Base-by-base conservation (phyloP, 163 green algal species). In the Chloroidium sp. region DNA sequence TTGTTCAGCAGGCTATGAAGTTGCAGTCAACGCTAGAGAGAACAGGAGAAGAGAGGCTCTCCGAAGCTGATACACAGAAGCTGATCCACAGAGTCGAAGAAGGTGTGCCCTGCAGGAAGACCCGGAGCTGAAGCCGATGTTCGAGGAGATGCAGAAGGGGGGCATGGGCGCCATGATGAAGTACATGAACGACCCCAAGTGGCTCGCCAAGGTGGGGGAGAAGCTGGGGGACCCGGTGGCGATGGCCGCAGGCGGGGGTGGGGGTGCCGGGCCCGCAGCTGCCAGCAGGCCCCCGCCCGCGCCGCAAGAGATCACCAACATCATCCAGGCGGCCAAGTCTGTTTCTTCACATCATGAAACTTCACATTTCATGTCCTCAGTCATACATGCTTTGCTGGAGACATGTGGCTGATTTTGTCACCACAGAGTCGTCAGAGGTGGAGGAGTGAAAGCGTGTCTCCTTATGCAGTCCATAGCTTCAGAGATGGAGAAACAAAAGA, bases 51-150 rank as follows among this genome's bases (percentile, higher is more conserved):
- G 2, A 62, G 12, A 67, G 3, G 61, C 57, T n/a, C 64, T 3
- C 3, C 36, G 74, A 57, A 60, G n/a, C 74, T 60, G 74, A 6
- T 76, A 83, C 64, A 81, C 12, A 60, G 62, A 59, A 82, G 75
- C 8, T 61, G 6, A 82, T 82, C 67, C 10, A 10, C n/a, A 60
- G 82, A 81, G 10, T 82, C 6, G 59, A 79, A 62, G 62, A 76
- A 81, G 59, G 10, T 82, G 84, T 58, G 78, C 2, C 61, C 79
- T 89, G 69, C 76, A 87, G 80, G 85, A 88, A 58, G 88, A 92
- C 80, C 85, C 85, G 1, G 85, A 92, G 79, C 76, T 92, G 57
- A 80, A 72, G 59, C 74, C 69, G 12, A 87, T 90, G 8, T 89
- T 87, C 67, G 82, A 85, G 61, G 79, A 89, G 57, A 79, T 87